A percentile compares a stretch with the other conserved stretches of the same genome.
Conservation (phyloP, 1,284 basidiomycete species). For the Cryptococcus wingfieldii region DNA sequence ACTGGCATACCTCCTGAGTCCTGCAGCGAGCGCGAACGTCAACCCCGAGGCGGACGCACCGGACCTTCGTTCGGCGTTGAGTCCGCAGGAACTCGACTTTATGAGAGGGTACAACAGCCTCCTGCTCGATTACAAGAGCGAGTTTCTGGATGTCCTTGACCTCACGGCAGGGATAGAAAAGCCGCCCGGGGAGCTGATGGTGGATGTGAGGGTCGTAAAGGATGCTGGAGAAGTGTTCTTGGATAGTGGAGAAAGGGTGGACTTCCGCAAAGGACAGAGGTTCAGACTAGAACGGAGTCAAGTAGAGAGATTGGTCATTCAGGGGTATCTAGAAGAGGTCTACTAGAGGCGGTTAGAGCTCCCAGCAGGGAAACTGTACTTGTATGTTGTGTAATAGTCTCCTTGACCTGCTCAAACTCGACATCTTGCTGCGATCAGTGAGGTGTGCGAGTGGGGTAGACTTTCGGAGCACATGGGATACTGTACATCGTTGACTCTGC, state of each 20-base stretch:
- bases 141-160: conserved; percentile 81
- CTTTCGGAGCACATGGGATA: not conserved
- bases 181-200: conserved; percentile 54
- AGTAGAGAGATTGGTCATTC: conserved; percentile 85
- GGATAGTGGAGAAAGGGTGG: conserved; percentile 72
- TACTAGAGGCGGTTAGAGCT: conserved; percentile 11
- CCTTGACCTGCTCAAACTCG: no score
- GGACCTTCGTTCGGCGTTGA: conserved; percentile 72
- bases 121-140: conserved; percentile 76
- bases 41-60: conserved; percentile 25
- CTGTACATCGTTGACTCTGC: not conserved
- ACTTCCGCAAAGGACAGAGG: conserved; percentile 81
- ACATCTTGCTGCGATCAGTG: no score
- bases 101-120: conserved; percentile 74
- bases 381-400: not conserved
- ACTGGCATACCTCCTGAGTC: conserved; percentile 72
- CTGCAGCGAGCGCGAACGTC: conserved; percentile 3
- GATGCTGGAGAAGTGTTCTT: conserved; percentile 88
- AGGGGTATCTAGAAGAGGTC: conserved; percentile 74
- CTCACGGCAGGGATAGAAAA: conserved; percentile 69
- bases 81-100: conserved; percentile 88
- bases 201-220: conserved; percentile 53
- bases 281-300: conserved; percentile 80
- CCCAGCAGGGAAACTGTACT: not conserved
- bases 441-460: not conserved